Evolutionary conservation across 2,329 filamentous ascomycete genomes (phyloP).

Genomic region (Penicillium thymicola): DNA sequence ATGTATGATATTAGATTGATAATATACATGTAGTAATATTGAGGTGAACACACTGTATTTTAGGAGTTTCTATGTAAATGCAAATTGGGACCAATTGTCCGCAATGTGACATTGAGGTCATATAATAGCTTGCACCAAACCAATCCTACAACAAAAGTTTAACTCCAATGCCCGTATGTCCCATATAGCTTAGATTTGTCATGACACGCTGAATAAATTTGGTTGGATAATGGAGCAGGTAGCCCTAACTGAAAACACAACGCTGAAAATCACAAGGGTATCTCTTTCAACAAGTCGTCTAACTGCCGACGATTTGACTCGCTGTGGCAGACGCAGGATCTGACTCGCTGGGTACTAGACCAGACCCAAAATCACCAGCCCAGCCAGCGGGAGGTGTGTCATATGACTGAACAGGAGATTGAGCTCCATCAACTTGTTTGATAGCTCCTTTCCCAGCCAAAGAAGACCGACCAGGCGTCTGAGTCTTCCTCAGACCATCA

Average conservation of each 20-base stretch:
- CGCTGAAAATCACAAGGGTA: not conserved
- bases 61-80: not conserved
- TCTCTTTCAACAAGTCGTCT: not conserved
- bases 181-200: not conserved
- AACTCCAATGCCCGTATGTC: not conserved
- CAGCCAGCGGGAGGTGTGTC: not conserved
- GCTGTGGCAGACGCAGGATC: not conserved
- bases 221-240: not conserved
- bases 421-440: not conserved
- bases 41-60: not conserved
- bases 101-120: not conserved
- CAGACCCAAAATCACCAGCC: not conserved
- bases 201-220: not conserved
- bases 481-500: not conserved
- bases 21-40: too few relatives aligned
- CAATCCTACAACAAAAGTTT: not conserved
- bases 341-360: not conserved
- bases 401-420: not conserved
- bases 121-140: not conserved
- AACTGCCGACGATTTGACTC: not conserved
- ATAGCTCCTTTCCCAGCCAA: not conserved
- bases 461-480: not conserved
- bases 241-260: not conserved
- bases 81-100: not conserved
- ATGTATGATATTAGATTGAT: not conserved